Conservation (phyloP, 1,139 yeast genomes). For the Pneumocystis oryctolagi region DNA sequence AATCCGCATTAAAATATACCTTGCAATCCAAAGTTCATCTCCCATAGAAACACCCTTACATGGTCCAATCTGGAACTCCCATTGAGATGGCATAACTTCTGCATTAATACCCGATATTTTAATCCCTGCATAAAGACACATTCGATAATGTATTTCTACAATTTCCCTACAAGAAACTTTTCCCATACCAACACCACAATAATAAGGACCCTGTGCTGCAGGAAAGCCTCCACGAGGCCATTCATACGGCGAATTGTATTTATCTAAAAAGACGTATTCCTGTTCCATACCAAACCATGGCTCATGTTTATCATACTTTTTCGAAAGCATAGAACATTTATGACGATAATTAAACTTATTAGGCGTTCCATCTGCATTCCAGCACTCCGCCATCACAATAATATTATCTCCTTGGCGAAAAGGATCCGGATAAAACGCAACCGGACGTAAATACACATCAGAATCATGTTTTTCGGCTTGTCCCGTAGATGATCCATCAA, state of each 20-base stretch:
- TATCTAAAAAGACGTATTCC: constrained; percentile 92
- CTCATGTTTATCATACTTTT: constrained; percentile 70
- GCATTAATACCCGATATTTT: constrained; percentile 93
- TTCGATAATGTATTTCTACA: constrained; percentile 97
- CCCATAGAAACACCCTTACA: constrained; percentile 93
- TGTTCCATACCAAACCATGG: constrained; percentile 98
- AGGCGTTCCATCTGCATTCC: constrained; percentile 98
- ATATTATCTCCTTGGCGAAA: constrained; percentile 96
- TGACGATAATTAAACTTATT: constrained; percentile 96
- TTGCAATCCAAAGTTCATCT: constrained; percentile 91
- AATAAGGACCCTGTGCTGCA: constrained; percentile 99
- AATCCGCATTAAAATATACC: constrained; percentile 81
- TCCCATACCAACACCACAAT: constrained; percentile 99
- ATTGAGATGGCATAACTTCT: constrained; percentile 99
- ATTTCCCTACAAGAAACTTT: constrained; percentile 96
- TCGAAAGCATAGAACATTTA: constrained; percentile 91
- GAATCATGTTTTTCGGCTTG: constrained; percentile 99
- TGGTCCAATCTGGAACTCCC: constrained; percentile 99
- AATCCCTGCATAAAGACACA: constrained; percentile 85
- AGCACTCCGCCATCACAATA: constrained; percentile 87
- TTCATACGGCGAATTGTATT: constrained; percentile 78
- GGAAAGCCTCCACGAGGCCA: constrained; percentile 99
- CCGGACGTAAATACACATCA: constrained; percentile 87
- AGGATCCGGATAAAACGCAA: constrained; percentile 86
- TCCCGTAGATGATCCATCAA: constrained; percentile 95